These are phyloP conservation scores for Luvunga scandens DNA, from an alignment of 345 rosid species.

Conservation along the genomic window DNA sequence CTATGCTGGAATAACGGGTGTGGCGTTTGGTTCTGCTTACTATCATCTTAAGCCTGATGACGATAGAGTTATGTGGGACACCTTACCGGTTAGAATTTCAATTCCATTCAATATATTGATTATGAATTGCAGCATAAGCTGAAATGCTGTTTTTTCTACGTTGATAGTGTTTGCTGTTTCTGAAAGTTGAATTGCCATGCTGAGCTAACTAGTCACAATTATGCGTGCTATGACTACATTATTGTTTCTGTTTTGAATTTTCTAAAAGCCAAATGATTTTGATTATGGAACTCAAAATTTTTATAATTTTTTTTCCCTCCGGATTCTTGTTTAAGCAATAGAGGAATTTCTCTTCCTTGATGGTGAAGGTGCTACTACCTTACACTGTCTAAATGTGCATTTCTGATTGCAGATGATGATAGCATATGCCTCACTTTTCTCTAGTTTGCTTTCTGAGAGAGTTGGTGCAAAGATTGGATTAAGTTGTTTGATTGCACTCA, in stretches of 20 bases:
- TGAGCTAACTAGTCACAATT: not conserved
- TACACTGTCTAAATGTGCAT: constrained; percentile 11
- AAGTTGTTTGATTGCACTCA: constrained; percentile 52
- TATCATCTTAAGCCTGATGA: constrained; percentile 88
- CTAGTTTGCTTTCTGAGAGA: constrained; percentile 83
- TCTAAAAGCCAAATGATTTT: not conserved
- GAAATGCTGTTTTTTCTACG: not conserved
- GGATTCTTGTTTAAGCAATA: not conserved
- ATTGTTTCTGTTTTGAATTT: not conserved
- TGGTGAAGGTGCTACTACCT: not conserved
- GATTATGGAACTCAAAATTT: not conserved
- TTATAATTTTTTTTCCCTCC: not conserved
- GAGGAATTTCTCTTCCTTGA: not conserved
- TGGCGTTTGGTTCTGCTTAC: constrained; percentile 85
- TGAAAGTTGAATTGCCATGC: not conserved
- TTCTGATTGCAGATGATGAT: constrained; percentile 72
- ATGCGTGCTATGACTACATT: not conserved
- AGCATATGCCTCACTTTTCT: constrained; percentile 79
- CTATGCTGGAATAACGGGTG: constrained; percentile 59
- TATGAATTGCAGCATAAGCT: not conserved
- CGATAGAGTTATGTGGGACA: constrained; percentile 64
- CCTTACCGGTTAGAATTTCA: constrained; percentile 69
- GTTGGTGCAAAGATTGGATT: constrained; percentile 61
- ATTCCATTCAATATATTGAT: constrained; percentile 3
- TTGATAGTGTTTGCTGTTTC: not conserved